Percentiles rank a stretch among this genome's conserved stretches.
Conservation (phyloP, 495 filamentous ascomycete genomes). For the Hypoxylon perforatum region DNA sequence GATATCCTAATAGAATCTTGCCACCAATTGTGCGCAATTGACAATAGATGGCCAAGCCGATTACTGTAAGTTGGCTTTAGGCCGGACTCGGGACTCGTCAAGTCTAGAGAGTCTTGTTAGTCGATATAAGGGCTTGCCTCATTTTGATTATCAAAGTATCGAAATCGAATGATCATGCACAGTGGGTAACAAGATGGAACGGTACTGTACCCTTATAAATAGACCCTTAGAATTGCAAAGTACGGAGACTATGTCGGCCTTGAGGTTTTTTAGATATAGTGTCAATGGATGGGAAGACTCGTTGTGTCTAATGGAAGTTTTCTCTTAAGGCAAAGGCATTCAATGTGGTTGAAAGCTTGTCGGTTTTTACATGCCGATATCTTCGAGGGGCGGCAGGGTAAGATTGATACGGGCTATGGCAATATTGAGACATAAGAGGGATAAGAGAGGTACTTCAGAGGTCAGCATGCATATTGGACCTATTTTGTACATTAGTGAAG, state of each 20-base stretch:
- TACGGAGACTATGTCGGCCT: constrained; percentile 1
- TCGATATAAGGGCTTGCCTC: constrained; percentile 30
- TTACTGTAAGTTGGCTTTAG: constrained; percentile 14
- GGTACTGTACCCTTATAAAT: constrained; percentile 36
- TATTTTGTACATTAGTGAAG: constrained; percentile 8
- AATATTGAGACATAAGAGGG: constrained; percentile 32
- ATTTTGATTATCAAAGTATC: constrained; percentile 29
- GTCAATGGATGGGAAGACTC: background rate
- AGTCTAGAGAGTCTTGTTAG: constrained; percentile 30
- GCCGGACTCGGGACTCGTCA: constrained; percentile 6
- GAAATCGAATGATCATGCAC: constrained; percentile 44
- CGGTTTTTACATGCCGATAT: constrained; percentile 21
- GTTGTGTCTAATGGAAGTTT: constrained; percentile 1
- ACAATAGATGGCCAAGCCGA: constrained; percentile 22
- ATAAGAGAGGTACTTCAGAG: constrained; percentile 3
- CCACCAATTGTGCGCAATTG: constrained; percentile 17
- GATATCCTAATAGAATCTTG: constrained; percentile 15
- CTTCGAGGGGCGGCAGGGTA: constrained; percentile 19
- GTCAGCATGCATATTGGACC: background rate
- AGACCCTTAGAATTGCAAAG: constrained; percentile 9
- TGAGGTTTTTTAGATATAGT: constrained; percentile 1
- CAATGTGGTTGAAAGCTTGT: constrained; percentile 7
- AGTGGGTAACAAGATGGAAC: constrained; percentile 29
- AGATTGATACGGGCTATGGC: constrained; percentile 5
- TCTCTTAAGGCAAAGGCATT: background rate